Base-by-base conservation (phyloP, 176 grass and related monocot genomes). In the Secale cereale region DNA sequence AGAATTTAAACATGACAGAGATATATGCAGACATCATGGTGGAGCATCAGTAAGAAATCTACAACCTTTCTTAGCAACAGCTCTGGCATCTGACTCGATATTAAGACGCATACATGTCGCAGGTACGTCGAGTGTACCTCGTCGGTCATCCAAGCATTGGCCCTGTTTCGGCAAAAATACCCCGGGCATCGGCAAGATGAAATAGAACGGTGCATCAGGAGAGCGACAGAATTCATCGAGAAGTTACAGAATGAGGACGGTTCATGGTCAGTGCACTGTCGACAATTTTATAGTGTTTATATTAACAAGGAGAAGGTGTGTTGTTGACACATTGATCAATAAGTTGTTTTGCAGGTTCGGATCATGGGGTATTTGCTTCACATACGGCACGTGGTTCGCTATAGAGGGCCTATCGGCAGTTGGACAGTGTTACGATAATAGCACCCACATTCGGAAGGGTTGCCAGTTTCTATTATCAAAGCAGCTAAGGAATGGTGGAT, bases 111-210 rank as follows among this genome's bases (percentile, higher is more conserved):
- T 13, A 83, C 57, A 82, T 52, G 70, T 57, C 76, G 15, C 88
- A 95, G 93, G 72, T 95, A 88, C 5, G 85, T 90, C 1, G 93
- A 95, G 89, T 95, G 93, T 73, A 95, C 93, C 30, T 92, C 93
- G 45, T 92, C 93, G 29, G 85, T 74, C 72, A 86, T 95, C 52
- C 90, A 92, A 78, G 90, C 87, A 20, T 80, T 95, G 69, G 31
- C 56, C 75, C 54, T 90, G 45, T 92, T 95, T 88, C 71, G 16
- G 65, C 66, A 84, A 77, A 86, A 78, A 26, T 82, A 92, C 73
- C 93, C 93, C 46, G 41, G 12, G 11, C 90, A 95, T 80, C 85
- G 82, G n/a, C 86, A 65, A 77, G 64, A 79, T 62, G 90, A 94
- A 68, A 86, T 92, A 90, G 85, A 94, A 63, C 57, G 80, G 8